A percentile compares a stretch with the other conserved stretches of the same genome.
Conservation (phyloP, 441 rosid genomes). For the Sinapis alba region DNA sequence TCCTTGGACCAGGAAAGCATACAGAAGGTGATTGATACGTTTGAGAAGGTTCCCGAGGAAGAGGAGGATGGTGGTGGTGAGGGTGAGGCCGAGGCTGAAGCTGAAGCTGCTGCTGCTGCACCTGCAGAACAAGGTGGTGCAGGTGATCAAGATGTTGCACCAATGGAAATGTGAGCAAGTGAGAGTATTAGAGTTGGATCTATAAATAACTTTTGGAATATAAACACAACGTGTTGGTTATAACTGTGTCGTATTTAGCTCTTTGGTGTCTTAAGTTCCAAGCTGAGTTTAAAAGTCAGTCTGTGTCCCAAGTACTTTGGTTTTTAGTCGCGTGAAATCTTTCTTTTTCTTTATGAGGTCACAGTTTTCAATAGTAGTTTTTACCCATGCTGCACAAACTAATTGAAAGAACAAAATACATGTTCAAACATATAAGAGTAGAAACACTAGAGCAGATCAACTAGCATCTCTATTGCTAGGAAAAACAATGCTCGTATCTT, state of each 20-base stretch:
- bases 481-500: too few relatives aligned
- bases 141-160: conserved; percentile 54
- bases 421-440: too few relatives aligned
- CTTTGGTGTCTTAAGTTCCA: background rate
- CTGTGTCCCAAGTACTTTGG: too few relatives aligned
- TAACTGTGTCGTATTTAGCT: conserved; percentile 1
- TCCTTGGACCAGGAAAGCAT: conserved; percentile 71
- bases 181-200: background rate
- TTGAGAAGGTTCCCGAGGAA: conserved; percentile 60
- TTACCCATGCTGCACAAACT: background rate
- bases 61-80: conserved; percentile 55
- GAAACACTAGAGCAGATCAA: too few relatives aligned
- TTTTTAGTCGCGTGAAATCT: background rate
- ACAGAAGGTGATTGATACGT: conserved; percentile 71
- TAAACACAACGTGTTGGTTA: conserved; percentile 1
- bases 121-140: conserved; percentile 39
- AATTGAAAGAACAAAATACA: too few relatives aligned
- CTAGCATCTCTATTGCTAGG: too few relatives aligned
- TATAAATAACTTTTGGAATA: background rate
- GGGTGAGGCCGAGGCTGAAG: conserved; percentile 15
- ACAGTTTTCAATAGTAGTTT: background rate
- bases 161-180: conserved; percentile 75
- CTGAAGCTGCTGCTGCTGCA: conserved; percentile 35
- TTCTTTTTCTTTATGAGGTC: background rate
- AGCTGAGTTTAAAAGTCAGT: too few relatives aligned